Conservation (phyloP, 495 filamentous ascomycete genomes). For the Rusavskia elegans region DNA sequence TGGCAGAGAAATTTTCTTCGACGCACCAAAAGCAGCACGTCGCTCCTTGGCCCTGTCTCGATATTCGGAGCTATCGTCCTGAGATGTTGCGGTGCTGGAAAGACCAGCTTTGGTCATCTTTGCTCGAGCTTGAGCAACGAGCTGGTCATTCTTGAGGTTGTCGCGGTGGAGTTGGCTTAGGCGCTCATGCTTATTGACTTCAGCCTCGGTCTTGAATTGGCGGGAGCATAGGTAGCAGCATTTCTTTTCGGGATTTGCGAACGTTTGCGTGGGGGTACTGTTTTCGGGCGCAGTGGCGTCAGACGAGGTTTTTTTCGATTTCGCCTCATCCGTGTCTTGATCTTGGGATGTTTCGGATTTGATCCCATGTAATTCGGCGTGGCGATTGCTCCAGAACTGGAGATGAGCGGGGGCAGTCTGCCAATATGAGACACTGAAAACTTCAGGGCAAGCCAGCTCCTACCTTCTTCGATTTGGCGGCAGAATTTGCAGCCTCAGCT, state of each 20-base stretch:
- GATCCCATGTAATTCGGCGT: constrained; percentile 64
- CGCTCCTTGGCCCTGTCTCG: constrained; percentile 75
- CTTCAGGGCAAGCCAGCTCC: neutral
- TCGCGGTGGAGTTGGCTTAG: constrained; percentile 56
- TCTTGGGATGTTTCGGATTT: constrained; percentile 12
- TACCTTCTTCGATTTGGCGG: constrained; percentile 36
- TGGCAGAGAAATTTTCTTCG: constrained; percentile 32
- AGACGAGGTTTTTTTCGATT: constrained; percentile 17
- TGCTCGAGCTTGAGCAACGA: constrained; percentile 39
- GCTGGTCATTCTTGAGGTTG: constrained; percentile 46
- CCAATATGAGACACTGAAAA: constrained; percentile 9
- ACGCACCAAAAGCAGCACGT: constrained; percentile 55
- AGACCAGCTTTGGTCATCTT: constrained; percentile 40
- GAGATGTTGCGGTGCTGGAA: constrained; percentile 10
- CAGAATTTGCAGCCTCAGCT: constrained; percentile 25
- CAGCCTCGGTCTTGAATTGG: constrained; percentile 50
- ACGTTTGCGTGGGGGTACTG: constrained; percentile 34
- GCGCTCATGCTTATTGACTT: constrained; percentile 63
- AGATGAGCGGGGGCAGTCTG: constrained; percentile 49
- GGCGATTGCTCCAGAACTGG: constrained; percentile 78
- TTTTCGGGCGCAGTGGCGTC: constrained; percentile 4
- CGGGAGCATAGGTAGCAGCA: constrained; percentile 68
- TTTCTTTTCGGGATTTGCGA: constrained; percentile 50
- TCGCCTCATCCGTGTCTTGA: constrained; percentile 10
- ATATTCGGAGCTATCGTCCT: constrained; percentile 35